Percentiles rank a stretch among this genome's conserved stretches.
Evolutionary conservation across 2,329 filamentous ascomycete genomes (phyloP).

Genomic region (Orbilia oligospora): DNA sequence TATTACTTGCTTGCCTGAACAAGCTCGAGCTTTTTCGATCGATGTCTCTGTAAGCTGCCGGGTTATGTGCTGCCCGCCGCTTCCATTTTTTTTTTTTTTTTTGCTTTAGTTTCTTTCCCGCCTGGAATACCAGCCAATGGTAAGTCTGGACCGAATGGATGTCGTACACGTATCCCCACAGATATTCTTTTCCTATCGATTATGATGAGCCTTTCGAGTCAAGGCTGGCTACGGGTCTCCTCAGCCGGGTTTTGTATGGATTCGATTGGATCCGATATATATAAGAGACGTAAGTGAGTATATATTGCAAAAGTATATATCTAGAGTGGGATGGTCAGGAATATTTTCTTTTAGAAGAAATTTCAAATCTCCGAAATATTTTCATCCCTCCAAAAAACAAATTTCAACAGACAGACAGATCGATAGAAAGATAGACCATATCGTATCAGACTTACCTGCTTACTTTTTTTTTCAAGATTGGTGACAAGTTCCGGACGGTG

Average conservation of each 20-base stretch:
- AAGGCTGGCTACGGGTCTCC: neutral
- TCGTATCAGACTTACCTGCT: too few species aligned
- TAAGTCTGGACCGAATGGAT: conserved; percentile 48
- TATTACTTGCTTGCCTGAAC: too few species aligned
- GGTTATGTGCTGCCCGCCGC: conserved; percentile 21
- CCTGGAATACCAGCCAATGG: conserved; percentile 31
- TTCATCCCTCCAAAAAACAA: neutral
- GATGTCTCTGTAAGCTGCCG: too few species aligned
- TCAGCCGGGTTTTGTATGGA: neutral
- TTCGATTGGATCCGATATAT: neutral
- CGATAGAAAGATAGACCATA: neutral
- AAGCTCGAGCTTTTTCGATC: neutral
- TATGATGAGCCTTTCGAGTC: conserved; percentile 7
- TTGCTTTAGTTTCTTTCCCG: neutral
- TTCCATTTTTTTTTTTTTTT: neutral
- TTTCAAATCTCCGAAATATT: neutral
- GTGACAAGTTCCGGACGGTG: conserved; percentile 22
- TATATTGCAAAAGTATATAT: neutral
- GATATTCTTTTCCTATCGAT: conserved; percentile 19
- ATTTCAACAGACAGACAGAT: neutral
- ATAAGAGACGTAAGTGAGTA: too few species aligned
- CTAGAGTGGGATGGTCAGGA: neutral
- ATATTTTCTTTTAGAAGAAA: neutral
- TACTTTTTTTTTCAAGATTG: conserved; percentile 10
- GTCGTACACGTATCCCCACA: conserved; percentile 61